phyloP scores from a whole-genome alignment of 1,284 basidiomycete genomes.

The Tilletia caries region DNA sequence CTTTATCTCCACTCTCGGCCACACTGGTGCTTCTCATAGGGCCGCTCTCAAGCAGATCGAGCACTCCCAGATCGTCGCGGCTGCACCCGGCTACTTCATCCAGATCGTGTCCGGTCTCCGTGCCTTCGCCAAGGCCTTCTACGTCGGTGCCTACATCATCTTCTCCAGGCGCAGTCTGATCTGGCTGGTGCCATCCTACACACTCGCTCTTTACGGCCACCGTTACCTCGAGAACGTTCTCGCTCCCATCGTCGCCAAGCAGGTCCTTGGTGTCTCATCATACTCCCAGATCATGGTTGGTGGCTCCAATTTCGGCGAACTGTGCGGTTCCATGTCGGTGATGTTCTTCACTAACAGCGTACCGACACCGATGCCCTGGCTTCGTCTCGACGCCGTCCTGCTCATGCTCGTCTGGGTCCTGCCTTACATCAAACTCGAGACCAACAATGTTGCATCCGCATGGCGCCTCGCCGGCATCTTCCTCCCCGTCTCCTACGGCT shows the following conservation, averaged over 20 bases:
- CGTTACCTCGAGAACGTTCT: conserved; percentile 55
- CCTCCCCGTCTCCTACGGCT: conserved; percentile 54
- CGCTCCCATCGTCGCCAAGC: conserved; percentile 52
- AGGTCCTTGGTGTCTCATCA: conserved; percentile 47
- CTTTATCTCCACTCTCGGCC: conserved; percentile 35
- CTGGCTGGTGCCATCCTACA: conserved; percentile 53
- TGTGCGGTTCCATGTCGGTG: conserved; percentile 53
- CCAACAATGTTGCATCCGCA: not conserved
- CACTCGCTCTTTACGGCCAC: conserved; percentile 53
- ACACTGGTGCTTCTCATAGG: conserved; percentile 22
- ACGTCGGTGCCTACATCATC: conserved; percentile 48
- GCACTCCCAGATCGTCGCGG: conserved; percentile 24
- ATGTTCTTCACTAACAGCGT: conserved; percentile 46
- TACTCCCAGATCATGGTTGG: conserved; percentile 50
- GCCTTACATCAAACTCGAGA: conserved; percentile 24
- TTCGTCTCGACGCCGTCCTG: conserved; percentile 50
- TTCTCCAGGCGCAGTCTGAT: conserved; percentile 48
- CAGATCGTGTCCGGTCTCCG: conserved; percentile 36
- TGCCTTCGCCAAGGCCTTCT: conserved; percentile 48
- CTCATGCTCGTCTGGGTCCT: conserved; percentile 55
- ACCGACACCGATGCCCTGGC: conserved; percentile 50
- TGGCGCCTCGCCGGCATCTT: conserved; percentile 35
- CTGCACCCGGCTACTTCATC: conserved; percentile 12
- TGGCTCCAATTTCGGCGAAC: conserved; percentile 48
- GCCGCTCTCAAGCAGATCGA: not conserved